Evolutionary conservation across 495 filamentous ascomycete genomes (phyloP).

Genomic region (Aspergillus sclerotiicarbonarius): DNA sequence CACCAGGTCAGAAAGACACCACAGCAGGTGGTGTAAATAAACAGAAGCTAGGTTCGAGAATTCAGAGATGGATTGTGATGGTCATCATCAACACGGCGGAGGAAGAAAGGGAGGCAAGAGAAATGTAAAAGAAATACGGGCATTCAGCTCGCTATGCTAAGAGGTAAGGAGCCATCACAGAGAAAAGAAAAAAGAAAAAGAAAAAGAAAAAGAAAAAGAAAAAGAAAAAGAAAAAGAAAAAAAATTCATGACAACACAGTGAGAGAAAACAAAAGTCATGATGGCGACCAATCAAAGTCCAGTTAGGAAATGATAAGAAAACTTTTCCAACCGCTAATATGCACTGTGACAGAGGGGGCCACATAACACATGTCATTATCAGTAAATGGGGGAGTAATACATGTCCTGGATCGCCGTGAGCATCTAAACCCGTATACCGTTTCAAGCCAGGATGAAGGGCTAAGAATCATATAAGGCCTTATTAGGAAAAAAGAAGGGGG

Average conservation of each 20-base stretch:
- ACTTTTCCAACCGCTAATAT: conserved; percentile 54
- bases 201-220: conserved; percentile 10
- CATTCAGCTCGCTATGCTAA: conserved; percentile 30
- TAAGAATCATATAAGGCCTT: conserved; percentile 11
- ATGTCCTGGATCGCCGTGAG: conserved; percentile 30
- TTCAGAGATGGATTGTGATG: not conserved
- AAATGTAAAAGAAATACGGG: conserved; percentile 19
- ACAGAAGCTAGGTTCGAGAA: not conserved
- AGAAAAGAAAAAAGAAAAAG: conserved; percentile 9
- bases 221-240: conserved; percentile 11
- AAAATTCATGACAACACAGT: conserved; percentile 22
- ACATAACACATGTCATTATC: conserved; percentile 53
- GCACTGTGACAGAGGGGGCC: conserved; percentile 42
- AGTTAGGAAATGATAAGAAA: conserved; percentile 36
- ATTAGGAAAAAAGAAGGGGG: conserved; percentile 10
- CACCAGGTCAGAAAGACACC: not conserved
- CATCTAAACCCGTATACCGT: conserved; percentile 18
- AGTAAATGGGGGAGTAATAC: conserved; percentile 45
- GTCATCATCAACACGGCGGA: conserved; percentile 8
- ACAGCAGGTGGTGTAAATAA: not conserved
- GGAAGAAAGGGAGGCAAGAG: conserved; percentile 10
- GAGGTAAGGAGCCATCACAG: conserved; percentile 10
- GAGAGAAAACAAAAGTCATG: conserved; percentile 20
- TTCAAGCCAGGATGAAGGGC: conserved; percentile 22
- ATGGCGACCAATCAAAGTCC: conserved; percentile 26